Conservation (phyloP, 2,329 filamentous ascomycete genomes). For the Torrubiella hemipterigena region DNA sequence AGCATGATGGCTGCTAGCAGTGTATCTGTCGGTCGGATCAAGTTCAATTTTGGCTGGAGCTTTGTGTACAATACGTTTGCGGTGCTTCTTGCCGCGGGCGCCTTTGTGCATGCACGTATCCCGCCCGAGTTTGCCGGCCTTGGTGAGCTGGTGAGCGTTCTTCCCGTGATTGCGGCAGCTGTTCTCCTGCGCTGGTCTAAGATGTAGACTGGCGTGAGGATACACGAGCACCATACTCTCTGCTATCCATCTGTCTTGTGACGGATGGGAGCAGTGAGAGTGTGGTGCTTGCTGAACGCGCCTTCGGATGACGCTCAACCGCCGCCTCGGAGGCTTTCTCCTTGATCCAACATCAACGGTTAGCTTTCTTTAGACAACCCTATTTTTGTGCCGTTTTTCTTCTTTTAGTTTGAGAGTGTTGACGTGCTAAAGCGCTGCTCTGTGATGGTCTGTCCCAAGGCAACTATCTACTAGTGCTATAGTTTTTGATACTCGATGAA, state of each 20-base stretch:
- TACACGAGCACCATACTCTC: no score
- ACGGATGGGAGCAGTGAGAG: no score
- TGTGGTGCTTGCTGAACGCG: neutral
- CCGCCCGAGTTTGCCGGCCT: conserved; percentile 54
- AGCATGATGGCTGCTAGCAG: conserved; percentile 42
- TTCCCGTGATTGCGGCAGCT: conserved; percentile 54
- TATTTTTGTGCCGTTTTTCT: no score
- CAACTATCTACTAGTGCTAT: no score
- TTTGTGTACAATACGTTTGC: conserved; percentile 60
- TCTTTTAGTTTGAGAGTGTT: no score
- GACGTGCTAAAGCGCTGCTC: no score
- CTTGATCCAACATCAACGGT: neutral
- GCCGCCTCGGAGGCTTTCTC: neutral
- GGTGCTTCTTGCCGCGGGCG: conserved; percentile 53
- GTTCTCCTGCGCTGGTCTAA: conserved; percentile 31
- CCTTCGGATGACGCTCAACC: neutral
- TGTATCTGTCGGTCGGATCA: conserved; percentile 34
- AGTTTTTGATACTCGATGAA: no score
- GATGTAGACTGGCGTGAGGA: conserved; percentile 10
- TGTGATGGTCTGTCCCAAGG: no score
- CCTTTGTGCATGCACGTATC: conserved; percentile 40
- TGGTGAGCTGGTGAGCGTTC: conserved; percentile 62
- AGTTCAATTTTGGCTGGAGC: conserved; percentile 61
- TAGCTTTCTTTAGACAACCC: no score
- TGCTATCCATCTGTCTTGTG: no score